These are phyloP conservation scores for Ogataea nitratoaversa DNA, from an alignment of 805 yeast species.

Conservation along the genomic window DNA sequence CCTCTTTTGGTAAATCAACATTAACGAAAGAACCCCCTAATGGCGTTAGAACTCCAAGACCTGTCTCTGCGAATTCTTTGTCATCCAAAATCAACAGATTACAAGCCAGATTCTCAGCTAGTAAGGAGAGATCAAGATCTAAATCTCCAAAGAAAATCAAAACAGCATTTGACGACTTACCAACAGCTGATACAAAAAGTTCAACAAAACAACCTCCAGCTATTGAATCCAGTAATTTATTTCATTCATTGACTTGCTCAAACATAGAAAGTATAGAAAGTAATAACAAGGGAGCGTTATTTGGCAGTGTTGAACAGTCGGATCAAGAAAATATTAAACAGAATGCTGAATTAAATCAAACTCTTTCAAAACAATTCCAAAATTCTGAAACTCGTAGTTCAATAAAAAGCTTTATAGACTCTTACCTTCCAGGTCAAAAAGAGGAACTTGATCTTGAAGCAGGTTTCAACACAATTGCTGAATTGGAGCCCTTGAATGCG, in stretches of 20 bases:
- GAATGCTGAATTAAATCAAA: neutral
- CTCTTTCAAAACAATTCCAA: neutral
- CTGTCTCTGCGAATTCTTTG: slow-evolving; percentile 13
- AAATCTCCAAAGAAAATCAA: slow-evolving; percentile 17
- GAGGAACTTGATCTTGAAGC: neutral
- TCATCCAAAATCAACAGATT: slow-evolving; percentile 14
- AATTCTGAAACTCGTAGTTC: neutral
- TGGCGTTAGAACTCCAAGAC: no score
- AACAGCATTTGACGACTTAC: slow-evolving; percentile 17
- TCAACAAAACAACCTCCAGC: neutral
- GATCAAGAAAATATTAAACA: neutral
- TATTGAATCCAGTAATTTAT: neutral
- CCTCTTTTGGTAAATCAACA: no score
- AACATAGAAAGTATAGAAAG: neutral
- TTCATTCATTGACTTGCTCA: no score
- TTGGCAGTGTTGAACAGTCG: neutral
- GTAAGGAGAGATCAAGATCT: slow-evolving; percentile 9
- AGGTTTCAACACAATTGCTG: neutral
- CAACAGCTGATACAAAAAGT: slow-evolving; percentile 7
- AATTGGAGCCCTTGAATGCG: neutral
- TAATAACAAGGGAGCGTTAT: neutral
- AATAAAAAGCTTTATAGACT: neutral
- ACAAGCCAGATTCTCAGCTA: slow-evolving; percentile 14
- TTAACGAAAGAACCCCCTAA: no score
- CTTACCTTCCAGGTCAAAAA: neutral